Base-by-base conservation (phyloP, 371 early-diverging fungal genomes). In the Lichtheimia hyalospora region DNA sequence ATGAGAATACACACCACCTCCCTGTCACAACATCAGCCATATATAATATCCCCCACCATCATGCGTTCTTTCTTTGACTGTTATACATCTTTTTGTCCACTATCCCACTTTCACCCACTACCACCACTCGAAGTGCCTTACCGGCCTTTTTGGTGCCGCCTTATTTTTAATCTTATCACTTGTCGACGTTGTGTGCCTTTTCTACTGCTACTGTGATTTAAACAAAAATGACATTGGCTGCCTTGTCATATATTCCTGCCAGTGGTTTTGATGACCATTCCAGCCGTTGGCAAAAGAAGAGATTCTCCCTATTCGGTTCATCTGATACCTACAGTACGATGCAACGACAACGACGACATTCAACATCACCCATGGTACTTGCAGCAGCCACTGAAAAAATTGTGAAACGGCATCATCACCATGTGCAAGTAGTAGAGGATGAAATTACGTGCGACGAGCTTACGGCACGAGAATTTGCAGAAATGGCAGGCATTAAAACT, bases 401-500 rank as follows among this genome's bases (percentile, higher is more conserved):
- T 42, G 52, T 67, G 5, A 34, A 8, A 8, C 34, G 34, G 2
- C 34, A 34, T 23, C 60, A 63, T 8, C 68, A 63, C 27, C 42
- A 8, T 8, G 34, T 34, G 34, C 8, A 34, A 34, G 34, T 34
- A 10, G 34, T 34, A 34, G 10, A 34, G 34, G 34, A 34, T 5
- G 48, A 63, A 41, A 43, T 70, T 20, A 57, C 64, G 5, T 70
- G 66, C 13, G 71, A 67, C 50, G 59, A 67, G 39, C 49, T 70
- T 41, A 70, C 71, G 0, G 71, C 71, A 12, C 44, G 58, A n/a
- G 71, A 70, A 46, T 70, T 70, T 53, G 71, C 71, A 14, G 57
- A 63, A 43, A 43, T 70, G 51, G 63, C 67, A 7, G 71, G 71
- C 28, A 70, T 70, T 25, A 52, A 61, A 7, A 63, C 65, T 25